Evolutionary conservation across 148 eudicot genomes (phyloP), one percentile per base, ranked within the genome.

Genomic region (Pouteria glomerata): DNA sequence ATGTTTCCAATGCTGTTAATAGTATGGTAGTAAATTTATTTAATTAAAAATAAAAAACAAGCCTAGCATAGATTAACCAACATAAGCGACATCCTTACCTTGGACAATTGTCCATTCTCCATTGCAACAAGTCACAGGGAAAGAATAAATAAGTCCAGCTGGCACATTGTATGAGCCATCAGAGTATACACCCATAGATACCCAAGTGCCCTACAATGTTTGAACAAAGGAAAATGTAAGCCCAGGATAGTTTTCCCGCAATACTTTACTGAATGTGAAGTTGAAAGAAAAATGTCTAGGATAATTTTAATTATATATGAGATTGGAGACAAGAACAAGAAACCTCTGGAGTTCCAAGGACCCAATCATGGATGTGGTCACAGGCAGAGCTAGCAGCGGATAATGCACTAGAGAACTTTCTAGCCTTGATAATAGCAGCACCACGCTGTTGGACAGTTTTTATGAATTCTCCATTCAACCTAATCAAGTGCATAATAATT

Each of bases 321-420:
- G 33, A 53, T 47, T 21, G 4, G 10, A 48, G 35, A 35, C 0
- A 24, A 42, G 31, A 59, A 57, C 0, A 66, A 76, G 63, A 78
- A 78, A 95, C 98, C 98, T 95, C 97, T 14, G 98, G 93, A 68
- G 98, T 95, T 85, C 98, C 98, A 66, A 88, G 89, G 59, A 95
- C 96, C 98, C 97, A 95, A 53, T 95, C 95, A 79, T 92, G 98
- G 14, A 95, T 95, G 85, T 95, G 98, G 77, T 92, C 97, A 83
- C 96, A 89, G 27, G 97, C 97, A 56, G 97, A 79, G 71, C 97
- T 92, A 42, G 97, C 98, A 78, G 98, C 98, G 59, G 98, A 95
- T 55, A 95, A 79, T 12, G 98, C 98, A 89, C 98, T 95, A 27
- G 98, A 95, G 52, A 95, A 83, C 88, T 95, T 95, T 76, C 98